Evolutionary conservation across 2,329 filamentous ascomycete species (phyloP).

Genomic region (Cercospora zeina): DNA sequence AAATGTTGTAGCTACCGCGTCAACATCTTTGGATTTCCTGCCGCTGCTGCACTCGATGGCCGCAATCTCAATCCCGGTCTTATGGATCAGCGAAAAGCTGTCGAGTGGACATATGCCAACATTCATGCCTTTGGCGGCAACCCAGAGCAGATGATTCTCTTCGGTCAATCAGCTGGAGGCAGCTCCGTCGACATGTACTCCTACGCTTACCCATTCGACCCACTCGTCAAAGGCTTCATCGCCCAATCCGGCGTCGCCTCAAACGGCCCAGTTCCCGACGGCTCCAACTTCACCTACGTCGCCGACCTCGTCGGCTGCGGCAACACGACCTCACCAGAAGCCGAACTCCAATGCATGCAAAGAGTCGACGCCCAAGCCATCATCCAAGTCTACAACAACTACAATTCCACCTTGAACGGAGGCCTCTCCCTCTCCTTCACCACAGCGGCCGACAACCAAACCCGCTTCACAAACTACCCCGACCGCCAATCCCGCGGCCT

Average conservation of each 20-base stretch:
- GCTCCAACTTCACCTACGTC: conserved; percentile 24
- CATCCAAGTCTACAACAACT: conserved; percentile 24
- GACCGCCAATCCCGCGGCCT: conserved; percentile 21
- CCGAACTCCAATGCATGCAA: conserved; percentile 23
- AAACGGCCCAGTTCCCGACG: conserved; percentile 20
- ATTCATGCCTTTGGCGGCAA: conserved; percentile 41
- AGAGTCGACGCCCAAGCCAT: conserved; percentile 15
- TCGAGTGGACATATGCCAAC: conserved; percentile 44
- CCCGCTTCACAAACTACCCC: conserved; percentile 24
- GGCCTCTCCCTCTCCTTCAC: conserved; percentile 15
- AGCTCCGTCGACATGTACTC: conserved; percentile 35
- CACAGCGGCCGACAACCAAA: conserved; percentile 23
- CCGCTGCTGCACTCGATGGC: conserved; percentile 32
- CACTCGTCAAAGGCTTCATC: conserved; percentile 43
- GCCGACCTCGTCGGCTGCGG: conserved; percentile 21
- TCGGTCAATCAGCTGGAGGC: conserved; percentile 34
- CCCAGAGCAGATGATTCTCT: conserved; percentile 28
- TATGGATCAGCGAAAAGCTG: conserved; percentile 42
- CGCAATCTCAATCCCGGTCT: conserved; percentile 37
- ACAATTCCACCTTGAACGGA: conserved; percentile 19
- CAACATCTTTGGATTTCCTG: conserved; percentile 32
- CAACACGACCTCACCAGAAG: conserved; percentile 8
- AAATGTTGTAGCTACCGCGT: conserved; percentile 21
- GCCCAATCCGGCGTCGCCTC: conserved; percentile 39
- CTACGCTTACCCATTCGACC: conserved; percentile 41